These are phyloP conservation scores for Candida gigantensis DNA, from an alignment of 1,139 yeast genomes.

Conservation along the genomic window DNA sequence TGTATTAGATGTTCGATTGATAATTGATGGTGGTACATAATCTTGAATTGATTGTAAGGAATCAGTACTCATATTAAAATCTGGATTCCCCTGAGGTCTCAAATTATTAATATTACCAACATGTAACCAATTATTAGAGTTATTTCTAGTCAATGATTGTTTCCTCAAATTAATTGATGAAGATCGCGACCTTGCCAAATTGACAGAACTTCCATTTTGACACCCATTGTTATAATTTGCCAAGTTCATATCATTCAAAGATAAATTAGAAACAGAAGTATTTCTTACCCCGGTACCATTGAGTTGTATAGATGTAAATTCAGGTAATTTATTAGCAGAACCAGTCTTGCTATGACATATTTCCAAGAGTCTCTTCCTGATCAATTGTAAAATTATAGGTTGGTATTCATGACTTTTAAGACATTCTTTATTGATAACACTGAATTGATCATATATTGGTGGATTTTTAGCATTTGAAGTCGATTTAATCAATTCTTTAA, in stretches of 20 bases:
- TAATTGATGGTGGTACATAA: conserved; percentile 44
- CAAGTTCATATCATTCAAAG: conserved; percentile 43
- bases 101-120: conserved; percentile 45
- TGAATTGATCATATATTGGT: conserved; percentile 36
- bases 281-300: conserved; percentile 24
- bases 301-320: conserved; percentile 29
- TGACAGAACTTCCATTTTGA: conserved; percentile 5
- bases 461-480: conserved; percentile 19
- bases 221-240: conserved; percentile 24
- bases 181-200: conserved; percentile 24
- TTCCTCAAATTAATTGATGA: conserved; percentile 39
- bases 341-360: conserved; percentile 32
- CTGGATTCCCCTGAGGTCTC: conserved; percentile 23
- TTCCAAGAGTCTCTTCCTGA: conserved; percentile 44
- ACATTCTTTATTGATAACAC: conserved; percentile 34
- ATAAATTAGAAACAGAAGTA: conserved; percentile 44
- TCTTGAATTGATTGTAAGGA: conserved; percentile 49
- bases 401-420: conserved; percentile 36
- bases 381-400: conserved; percentile 45
- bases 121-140: conserved; percentile 48
- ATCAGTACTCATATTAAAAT: conserved; percentile 39
- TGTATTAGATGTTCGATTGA: conserved; percentile 22
- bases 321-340: conserved; percentile 20
- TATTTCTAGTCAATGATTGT: conserved; percentile 48
- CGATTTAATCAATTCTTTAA: conserved; percentile 27